phyloP scores from a whole-genome alignment of 768 basidiomycete species.

The Boletus subparvulus region DNA sequence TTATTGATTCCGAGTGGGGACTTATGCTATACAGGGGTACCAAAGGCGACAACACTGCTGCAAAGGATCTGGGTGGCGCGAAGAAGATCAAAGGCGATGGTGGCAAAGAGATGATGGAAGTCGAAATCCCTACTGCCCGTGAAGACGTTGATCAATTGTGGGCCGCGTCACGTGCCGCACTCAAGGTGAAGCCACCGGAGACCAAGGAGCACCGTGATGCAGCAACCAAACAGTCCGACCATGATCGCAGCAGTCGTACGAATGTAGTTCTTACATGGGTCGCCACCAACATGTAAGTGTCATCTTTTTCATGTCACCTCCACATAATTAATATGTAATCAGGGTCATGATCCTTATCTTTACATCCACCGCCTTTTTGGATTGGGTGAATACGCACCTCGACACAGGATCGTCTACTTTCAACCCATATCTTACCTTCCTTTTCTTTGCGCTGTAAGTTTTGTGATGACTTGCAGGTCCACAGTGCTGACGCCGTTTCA shows the following conservation, averaged over 20 bases:
- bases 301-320: not conserved
- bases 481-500: conserved; percentile 3
- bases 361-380: conserved; percentile 72
- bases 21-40: conserved; percentile 62
- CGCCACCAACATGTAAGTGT: conserved; percentile 76
- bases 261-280: conserved; percentile 85
- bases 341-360: conserved; percentile 73
- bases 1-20: not conserved
- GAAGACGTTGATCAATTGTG: conserved; percentile 91
- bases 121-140: conserved; percentile 74
- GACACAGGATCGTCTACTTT: conserved; percentile 54
- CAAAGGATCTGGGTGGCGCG: conserved; percentile 87
- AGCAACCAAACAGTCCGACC: conserved; percentile 86
- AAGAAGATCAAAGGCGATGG: conserved; percentile 85
- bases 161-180: conserved; percentile 68
- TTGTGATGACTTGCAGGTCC: not conserved
- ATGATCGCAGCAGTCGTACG: conserved; percentile 78
- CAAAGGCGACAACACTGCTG: conserved; percentile 85
- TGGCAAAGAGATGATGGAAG: conserved; percentile 85
- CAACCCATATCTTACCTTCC: conserved; percentile 86
- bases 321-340: not conserved
- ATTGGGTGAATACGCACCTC: conserved; percentile 67
- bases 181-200: conserved; percentile 66
- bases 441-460: conserved; percentile 67
- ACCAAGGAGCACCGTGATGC: conserved; percentile 82